Base-by-base conservation (phyloP, 495 filamentous ascomycete species). In the Daldinia loculata region DNA sequence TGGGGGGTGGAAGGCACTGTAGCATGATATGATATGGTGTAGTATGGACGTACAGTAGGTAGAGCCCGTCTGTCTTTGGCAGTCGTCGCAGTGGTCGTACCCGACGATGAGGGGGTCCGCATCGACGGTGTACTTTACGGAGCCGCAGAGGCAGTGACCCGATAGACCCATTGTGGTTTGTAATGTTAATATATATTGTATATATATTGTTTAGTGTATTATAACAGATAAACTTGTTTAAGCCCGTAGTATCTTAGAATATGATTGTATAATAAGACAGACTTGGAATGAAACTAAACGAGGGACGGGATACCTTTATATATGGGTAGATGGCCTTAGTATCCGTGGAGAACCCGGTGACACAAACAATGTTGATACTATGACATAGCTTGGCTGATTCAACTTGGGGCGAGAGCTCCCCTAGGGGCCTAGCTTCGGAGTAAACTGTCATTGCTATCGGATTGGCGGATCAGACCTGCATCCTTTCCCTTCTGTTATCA, bases 21-120 rank as follows among this genome's bases (percentile, higher is more conserved):
- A 17, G n/a, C 30, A 3, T 34, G 30, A 34, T 34, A 34, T 34
- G 30, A 12, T 34, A 34, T 6, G 3, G 12, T 36, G 14, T 36
- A n/a, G 27, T 24, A 14, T 19, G 9, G 14, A 74, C 81, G 53
- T 78, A 91, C 89, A 91, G 76, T 91, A 91, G 63, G 88, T 89
- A 7, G 88, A 90, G 61, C 89, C 89, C 57, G 81, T 84, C 78
- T 91, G 89, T 71, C 89, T 87, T 76, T 91, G 89, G 83, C 89
- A 91, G 77, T 90, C 89, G 71, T 91, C 89, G 73, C 89, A 91
- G 82, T 91, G 89, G 72, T 91, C 89, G 75, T 91, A 91, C 70
- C 82, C 89, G 30, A 84, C 85, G 67, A 88, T 52, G 60, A 85
- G 39, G 43, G 88, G 88, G 14, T 88, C 86, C 30, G 86, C 75